Evolutionary conservation across 805 yeast species (phyloP).

Genomic region (Cyberlindnera misumaiensis): DNA sequence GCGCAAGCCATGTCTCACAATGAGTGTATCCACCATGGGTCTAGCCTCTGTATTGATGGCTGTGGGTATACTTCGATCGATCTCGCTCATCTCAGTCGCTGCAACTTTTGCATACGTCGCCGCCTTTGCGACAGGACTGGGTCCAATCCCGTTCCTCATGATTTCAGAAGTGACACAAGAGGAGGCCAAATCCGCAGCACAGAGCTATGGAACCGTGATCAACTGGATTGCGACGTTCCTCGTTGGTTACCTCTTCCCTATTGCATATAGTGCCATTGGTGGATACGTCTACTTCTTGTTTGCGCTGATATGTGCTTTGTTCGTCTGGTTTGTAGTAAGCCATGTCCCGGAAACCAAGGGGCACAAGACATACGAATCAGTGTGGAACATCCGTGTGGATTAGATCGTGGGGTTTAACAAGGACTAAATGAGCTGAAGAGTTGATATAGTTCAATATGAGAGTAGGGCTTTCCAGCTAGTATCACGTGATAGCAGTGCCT

Average conservation of each 20-base stretch:
- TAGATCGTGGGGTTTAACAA: constrained; percentile 4
- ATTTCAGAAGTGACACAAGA: constrained; percentile 84
- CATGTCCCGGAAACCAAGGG: constrained; percentile 77
- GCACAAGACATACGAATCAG: constrained; percentile 50
- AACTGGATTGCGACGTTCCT: constrained; percentile 89
- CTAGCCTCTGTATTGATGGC: constrained; percentile 57
- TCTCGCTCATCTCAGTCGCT: constrained; percentile 44
- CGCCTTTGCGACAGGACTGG: constrained; percentile 85
- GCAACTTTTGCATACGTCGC: constrained; percentile 72
- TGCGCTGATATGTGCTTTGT: constrained; percentile 46
- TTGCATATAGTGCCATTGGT: constrained; percentile 57
- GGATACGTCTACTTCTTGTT: constrained; percentile 75
- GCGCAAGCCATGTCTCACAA: constrained; percentile 61
- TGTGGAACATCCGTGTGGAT: constrained; percentile 43
- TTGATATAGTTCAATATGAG: no score
- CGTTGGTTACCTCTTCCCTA: constrained; percentile 77
- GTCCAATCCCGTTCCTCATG: constrained; percentile 90
- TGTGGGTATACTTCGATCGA: constrained; percentile 47
- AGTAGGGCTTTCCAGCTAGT: no score
- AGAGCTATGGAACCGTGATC: constrained; percentile 84
- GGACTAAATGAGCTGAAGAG: no score
- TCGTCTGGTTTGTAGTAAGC: constrained; percentile 39
- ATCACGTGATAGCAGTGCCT: no score
- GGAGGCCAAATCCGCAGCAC: constrained; percentile 78
- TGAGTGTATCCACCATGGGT: constrained; percentile 66